Percentiles rank a stretch among this genome's conserved stretches.
Conservation (phyloP, 1,284 basidiomycete species). For the Puccinia hordei region DNA sequence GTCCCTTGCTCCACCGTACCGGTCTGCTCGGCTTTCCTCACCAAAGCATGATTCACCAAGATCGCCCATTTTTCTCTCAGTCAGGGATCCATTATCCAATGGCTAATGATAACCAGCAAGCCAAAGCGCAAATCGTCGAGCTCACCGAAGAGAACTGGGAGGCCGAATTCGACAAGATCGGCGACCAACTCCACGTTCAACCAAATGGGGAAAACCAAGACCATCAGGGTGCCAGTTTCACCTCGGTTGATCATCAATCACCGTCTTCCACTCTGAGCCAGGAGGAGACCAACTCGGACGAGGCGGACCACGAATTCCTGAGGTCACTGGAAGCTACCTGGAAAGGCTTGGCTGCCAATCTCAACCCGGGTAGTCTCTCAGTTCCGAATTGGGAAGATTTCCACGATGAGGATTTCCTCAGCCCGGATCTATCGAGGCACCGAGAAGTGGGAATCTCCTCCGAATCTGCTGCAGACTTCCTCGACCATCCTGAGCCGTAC, state of each 20-base stretch:
- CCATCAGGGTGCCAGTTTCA: neutral
- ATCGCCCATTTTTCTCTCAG: neutral
- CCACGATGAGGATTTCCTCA: conserved; percentile 54
- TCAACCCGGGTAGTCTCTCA: conserved; percentile 65
- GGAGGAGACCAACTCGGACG: conserved; percentile 55
- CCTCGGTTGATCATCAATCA: conserved; percentile 23
- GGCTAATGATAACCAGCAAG: conserved; percentile 52
- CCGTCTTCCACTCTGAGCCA: neutral
- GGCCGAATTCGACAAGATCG: conserved; percentile 51
- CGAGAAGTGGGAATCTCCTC: conserved; percentile 52
- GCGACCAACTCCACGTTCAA: conserved; percentile 30
- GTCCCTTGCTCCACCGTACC: neutral
- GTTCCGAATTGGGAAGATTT: conserved; percentile 63
- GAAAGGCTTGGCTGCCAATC: conserved; percentile 54
- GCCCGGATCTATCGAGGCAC: conserved; percentile 40
- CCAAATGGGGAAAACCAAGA: neutral
- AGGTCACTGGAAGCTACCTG: conserved; percentile 58
- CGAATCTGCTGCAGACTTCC: conserved; percentile 55
- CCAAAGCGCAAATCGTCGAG: conserved; percentile 56
- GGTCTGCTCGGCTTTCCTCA: neutral
- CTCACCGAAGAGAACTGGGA: conserved; percentile 56
- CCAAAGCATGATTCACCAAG: conserved; percentile 14
- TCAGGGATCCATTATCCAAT: neutral
- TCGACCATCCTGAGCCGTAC: conserved; percentile 54
- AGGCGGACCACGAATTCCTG: conserved; percentile 60